A percentile compares a stretch with the other conserved stretches of the same genome.
Evolutionary conservation across 225 moss, liverwort and hornwort genomes (phyloP).

Genomic region (Polytrichum formosum): DNA sequence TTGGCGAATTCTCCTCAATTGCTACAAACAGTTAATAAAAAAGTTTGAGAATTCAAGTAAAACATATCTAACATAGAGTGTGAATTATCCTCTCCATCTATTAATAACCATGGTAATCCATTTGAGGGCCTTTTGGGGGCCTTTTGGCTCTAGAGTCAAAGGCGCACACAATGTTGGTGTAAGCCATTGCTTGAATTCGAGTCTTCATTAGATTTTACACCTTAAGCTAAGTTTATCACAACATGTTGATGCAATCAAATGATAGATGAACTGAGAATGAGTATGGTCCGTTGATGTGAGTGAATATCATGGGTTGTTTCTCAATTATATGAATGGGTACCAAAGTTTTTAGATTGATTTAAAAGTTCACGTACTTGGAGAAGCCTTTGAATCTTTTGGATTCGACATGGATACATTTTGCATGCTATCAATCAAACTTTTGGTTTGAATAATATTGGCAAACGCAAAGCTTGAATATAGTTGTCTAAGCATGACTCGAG

Average conservation of each 20-base stretch:
- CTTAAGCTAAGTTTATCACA: too few relatives aligned
- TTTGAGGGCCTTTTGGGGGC: neutral
- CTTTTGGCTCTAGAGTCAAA: neutral
- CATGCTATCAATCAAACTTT: neutral
- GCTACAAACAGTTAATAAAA: neutral
- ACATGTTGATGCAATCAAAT: too few relatives aligned
- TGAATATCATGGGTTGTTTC: neutral
- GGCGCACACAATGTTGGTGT: neutral
- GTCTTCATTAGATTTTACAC: too few relatives aligned
- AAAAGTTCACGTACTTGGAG: conserved; percentile 21
- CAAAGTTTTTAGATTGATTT: neutral
- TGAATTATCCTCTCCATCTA: neutral
- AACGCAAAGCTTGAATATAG: conserved; percentile 15
- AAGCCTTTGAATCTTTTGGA: conserved; percentile 10
- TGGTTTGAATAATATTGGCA: neutral
- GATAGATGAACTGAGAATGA: too few relatives aligned
- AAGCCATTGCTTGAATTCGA: neutral
- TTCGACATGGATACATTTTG: neutral
- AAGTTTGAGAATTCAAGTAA: too few relatives aligned
- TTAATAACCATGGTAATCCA: neutral
- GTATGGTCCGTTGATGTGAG: neutral
- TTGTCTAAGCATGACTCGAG: conserved; percentile 31
- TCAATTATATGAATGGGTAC: neutral
- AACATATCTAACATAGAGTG: too few relatives aligned
- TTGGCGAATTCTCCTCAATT: conserved; percentile 1